These are phyloP conservation scores for Penicillium sp. DNA, from an alignment of 2,329 filamentous ascomycete species.

Conservation along the genomic window DNA sequence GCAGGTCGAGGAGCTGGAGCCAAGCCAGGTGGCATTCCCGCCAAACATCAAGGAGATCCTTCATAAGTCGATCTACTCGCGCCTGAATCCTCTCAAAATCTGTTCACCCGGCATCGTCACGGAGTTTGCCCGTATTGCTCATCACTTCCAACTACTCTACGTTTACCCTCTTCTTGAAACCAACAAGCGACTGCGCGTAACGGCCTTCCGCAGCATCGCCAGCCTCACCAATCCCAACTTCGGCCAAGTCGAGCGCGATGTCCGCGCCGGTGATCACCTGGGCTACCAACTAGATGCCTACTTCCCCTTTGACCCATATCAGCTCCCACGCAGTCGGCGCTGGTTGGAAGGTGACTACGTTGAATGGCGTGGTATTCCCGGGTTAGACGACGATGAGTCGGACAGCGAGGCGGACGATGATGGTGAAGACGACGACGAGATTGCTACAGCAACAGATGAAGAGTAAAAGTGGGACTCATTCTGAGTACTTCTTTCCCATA, in stretches of 20 bases:
- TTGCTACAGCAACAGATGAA: constrained; percentile 49
- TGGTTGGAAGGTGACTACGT: constrained; percentile 89
- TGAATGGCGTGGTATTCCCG: constrained; percentile 75
- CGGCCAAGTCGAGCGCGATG: constrained; percentile 58
- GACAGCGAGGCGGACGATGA: constrained; percentile 42
- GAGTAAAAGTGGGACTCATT: constrained; percentile 30
- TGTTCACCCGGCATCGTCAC: constrained; percentile 88
- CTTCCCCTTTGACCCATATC: constrained; percentile 97
- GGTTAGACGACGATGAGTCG: constrained; percentile 65
- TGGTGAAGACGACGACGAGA: constrained; percentile 44
- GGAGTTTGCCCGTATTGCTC: constrained; percentile 86
- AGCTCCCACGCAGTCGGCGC: constrained; percentile 80
- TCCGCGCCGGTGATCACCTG: constrained; percentile 67
- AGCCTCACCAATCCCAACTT: constrained; percentile 44
- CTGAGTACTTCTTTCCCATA: neutral
- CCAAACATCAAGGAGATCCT: constrained; percentile 74
- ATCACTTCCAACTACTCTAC: constrained; percentile 86
- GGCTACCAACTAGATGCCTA: constrained; percentile 89
- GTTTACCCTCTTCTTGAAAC: constrained; percentile 85
- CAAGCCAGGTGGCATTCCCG: constrained; percentile 79
- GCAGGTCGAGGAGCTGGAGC: constrained; percentile 57
- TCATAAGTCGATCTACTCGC: constrained; percentile 78
- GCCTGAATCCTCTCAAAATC: constrained; percentile 92
- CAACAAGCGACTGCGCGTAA: constrained; percentile 87
- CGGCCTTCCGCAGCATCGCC: constrained; percentile 60